Evolutionary conservation across 441 rosid species (phyloP).

Genomic region (Corymbia citriodora): DNA sequence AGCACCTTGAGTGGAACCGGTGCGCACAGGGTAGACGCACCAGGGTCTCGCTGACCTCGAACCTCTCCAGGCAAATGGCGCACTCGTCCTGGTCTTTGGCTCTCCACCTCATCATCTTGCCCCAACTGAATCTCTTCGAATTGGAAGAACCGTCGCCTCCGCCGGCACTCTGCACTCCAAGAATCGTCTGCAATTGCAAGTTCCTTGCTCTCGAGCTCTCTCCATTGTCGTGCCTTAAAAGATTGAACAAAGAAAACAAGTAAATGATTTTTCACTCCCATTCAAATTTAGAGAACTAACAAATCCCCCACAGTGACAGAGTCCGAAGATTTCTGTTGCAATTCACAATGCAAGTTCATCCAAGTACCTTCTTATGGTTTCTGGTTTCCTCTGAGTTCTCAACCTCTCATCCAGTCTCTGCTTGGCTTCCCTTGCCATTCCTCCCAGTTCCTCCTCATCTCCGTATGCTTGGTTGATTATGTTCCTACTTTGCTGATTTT

Average conservation of each 20-base stretch:
- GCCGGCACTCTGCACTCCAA: not conserved
- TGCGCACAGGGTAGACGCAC: not conserved
- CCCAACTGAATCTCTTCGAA: not conserved
- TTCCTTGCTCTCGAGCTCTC: not conserved
- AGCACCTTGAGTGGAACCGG: not conserved
- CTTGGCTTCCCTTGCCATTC: slow-evolving; percentile 12
- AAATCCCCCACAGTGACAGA: not conserved
- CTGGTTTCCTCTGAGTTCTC: not conserved
- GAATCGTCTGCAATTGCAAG: not conserved
- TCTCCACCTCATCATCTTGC: not conserved
- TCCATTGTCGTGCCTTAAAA: not conserved
- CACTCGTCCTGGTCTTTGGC: not conserved
- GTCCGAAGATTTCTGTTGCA: not conserved
- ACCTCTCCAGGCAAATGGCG: not conserved
- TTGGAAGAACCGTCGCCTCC: not conserved
- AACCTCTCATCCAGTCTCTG: not conserved
- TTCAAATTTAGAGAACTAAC: not conserved
- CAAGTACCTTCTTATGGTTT: not conserved
- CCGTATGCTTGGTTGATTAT: too few species aligned
- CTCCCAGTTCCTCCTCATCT: not conserved
- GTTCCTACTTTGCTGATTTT: not conserved
- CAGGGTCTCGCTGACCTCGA: not conserved
- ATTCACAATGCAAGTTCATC: not conserved
- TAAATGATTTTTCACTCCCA: not conserved
- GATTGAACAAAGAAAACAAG: not conserved